Evolutionary conservation across 331 rosid species (phyloP), one percentile per base, ranked within the genome.

Genomic region (Telfairia occidentalis): DNA sequence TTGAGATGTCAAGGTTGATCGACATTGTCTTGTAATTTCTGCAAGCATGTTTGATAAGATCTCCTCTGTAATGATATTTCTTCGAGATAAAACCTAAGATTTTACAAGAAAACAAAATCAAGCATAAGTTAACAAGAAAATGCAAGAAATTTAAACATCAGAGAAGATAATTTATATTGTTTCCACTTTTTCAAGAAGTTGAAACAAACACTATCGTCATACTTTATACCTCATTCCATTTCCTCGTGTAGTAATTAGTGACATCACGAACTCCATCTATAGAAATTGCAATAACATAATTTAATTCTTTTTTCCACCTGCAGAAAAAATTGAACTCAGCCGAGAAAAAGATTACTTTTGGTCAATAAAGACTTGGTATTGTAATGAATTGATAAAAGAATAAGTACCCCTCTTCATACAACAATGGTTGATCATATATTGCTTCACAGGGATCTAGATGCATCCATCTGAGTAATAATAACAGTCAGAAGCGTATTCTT

Each of bases 391-490:
- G 38, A 65, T 11, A 57, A 78, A 69, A 42, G 5, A 15, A 35
- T 18, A 63, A 50, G 77, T 91, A 91, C 98, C 98, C 97, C 73
- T 83, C 88, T 83, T 94, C 98, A 81, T 94, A 94, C 85, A 94
- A 85, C 78, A 91, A 82, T 54, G 98, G 98, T 75, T 70, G 85
- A 83, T 94, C 97, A 82, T 84, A 89, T 73, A 88, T 85, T 83
- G 86, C 91, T 75, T 91, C 98, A 79, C 98, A 91, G 18, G 97
- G 96, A 77, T 94, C 98, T 53, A 94, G 96, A 88, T 94, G 98
- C 91, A 94, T 84, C 97, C 97, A 94, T 84, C 98, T 94, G 86
- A 52, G 81, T 74, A 83, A 83, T 60, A 71, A 81, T 57, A 66
- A 65, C 58, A 76, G 69, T 76, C 78, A 83, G 71, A 60, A 83